Evolutionary conservation across 78 protist genomes (phyloP), one percentile per base, ranked within the genome.

Genomic region (Paulinella micropora): DNA sequence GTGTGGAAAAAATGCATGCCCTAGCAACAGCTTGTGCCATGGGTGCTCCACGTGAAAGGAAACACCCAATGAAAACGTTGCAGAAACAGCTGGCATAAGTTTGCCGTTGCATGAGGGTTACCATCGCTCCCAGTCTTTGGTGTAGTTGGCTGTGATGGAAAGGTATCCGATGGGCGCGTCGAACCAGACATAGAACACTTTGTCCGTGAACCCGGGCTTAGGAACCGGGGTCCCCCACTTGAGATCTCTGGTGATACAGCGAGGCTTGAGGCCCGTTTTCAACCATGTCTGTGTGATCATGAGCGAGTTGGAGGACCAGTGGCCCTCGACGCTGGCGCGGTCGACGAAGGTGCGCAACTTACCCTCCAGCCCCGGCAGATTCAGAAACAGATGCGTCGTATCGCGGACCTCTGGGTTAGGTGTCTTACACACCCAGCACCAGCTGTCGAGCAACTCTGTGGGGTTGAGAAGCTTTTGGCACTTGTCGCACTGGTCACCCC

Each of bases 151-250:
- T 0, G 97, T 94, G 86, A 95, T 95, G 28, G 95, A 93, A 79
- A 94, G 39, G 88, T 95, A 95, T 3, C 97, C 97, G 67, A 95
- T 95, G 37, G 97, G 97, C 28, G 97, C 97, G 83, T 95, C 97
- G 67, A 95, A 95, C 97, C 97, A 95, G 37, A 95, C 97, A 85
- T 95, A 95, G 86, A 95, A 93, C 87, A 95, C 95, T 79, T 92
- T 94, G 1, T 93, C 92, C 23, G 64, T 73, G 37, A 79, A 93
- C 26, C 92, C 93, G 28, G 89, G 91, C 9, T 85, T 2, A n/a
- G 97, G 95, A 2, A 94, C 95, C 6, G 93, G 94, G 26, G 92
- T 91, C 51, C 97, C 97, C 97, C 97, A 95, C 88, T 91, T 91
- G 83, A 95, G 92, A 51, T 95, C 97, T 41, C 97, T 92, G 0